A percentile compares a stretch with the other conserved stretches of the same genome.
Conservation (phyloP, 2,329 filamentous ascomycete species). For the Bertia moriformis region DNA sequence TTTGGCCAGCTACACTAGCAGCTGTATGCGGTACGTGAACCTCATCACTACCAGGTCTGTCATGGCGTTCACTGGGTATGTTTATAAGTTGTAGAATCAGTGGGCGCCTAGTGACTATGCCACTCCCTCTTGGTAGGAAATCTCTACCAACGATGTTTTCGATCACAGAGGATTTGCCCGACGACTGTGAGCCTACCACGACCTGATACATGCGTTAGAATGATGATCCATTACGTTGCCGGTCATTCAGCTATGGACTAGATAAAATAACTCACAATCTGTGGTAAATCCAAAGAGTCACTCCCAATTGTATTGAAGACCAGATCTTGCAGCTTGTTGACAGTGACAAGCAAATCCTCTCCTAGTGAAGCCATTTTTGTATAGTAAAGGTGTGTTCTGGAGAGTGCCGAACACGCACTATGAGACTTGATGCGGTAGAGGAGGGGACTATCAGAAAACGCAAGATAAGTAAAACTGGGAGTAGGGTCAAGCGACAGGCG, state of each 20-base stretch:
- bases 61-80: conserved; percentile 46
- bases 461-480: too few relatives aligned
- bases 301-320: conserved; percentile 99
- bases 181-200: conserved; percentile 94
- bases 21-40: conserved; percentile 61
- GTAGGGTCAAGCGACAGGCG: too few relatives aligned
- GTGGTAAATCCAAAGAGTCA: conserved; percentile 89
- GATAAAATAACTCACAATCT: conserved; percentile 65
- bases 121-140: conserved; percentile 88
- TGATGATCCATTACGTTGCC: too few relatives aligned
- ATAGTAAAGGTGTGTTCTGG: too few relatives aligned
- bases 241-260: too few relatives aligned
- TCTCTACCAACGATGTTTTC: conserved; percentile 98
- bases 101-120: conserved; percentile 87
- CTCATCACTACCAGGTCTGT: conserved; percentile 52
- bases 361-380: conserved; percentile 80
- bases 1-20: conserved; percentile 51
- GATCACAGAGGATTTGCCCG: conserved; percentile 93
- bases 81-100: conserved; percentile 98
- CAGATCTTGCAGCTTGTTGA: conserved; percentile 96
- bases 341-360: conserved; percentile 84
- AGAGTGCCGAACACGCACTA: too few relatives aligned
- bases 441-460: too few relatives aligned
- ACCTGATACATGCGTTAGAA: conserved; percentile 41
- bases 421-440: too few relatives aligned